phyloP scores from a whole-genome alignment of 495 filamentous ascomycete genomes.

The Pseudotulostoma volvatum region DNA sequence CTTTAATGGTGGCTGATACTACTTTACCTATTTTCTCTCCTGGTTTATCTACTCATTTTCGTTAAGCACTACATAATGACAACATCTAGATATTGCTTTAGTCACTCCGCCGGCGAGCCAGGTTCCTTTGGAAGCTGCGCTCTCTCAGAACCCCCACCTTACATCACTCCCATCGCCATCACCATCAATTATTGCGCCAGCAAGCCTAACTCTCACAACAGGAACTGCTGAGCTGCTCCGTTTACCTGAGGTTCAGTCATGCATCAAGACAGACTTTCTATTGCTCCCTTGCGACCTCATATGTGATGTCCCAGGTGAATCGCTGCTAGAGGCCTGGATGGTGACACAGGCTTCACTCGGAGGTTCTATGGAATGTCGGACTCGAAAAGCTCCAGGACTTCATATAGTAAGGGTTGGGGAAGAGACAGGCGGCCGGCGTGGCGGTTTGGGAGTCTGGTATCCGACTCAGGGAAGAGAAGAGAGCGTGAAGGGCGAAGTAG shows the following conservation, averaged over 20 bases:
- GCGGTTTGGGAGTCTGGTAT: slow-evolving; percentile 78
- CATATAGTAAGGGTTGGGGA: slow-evolving; percentile 28
- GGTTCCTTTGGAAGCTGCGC: slow-evolving; percentile 54
- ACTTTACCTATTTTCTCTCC: no score
- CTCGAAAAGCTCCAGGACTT: slow-evolving; percentile 15
- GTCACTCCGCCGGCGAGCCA: slow-evolving; percentile 63
- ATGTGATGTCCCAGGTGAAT: slow-evolving; percentile 71
- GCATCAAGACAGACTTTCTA: slow-evolving; percentile 70
- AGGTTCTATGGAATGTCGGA: slow-evolving; percentile 15
- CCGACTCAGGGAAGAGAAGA: slow-evolving; percentile 55
- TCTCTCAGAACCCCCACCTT: slow-evolving; percentile 73
- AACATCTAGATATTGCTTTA: slow-evolving; percentile 53
- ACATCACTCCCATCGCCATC: slow-evolving; percentile 63
- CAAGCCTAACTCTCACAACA: slow-evolving; percentile 54
- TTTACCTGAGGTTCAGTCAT: slow-evolving; percentile 49
- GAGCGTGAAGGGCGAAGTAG: slow-evolving; percentile 72
- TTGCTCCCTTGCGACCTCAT: slow-evolving; percentile 89
- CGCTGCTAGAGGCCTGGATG: slow-evolving; percentile 84
- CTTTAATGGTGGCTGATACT: no score
- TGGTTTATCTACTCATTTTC: background rate
- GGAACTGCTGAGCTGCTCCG: slow-evolving; percentile 85
- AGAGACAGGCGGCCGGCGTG: slow-evolving; percentile 42
- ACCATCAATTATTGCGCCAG: slow-evolving; percentile 58
- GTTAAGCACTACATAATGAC: background rate
- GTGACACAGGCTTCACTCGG: slow-evolving; percentile 54